Conservation (phyloP, 2,329 filamentous ascomycete species). For the Phaeosphaeriaceae sp. region DNA sequence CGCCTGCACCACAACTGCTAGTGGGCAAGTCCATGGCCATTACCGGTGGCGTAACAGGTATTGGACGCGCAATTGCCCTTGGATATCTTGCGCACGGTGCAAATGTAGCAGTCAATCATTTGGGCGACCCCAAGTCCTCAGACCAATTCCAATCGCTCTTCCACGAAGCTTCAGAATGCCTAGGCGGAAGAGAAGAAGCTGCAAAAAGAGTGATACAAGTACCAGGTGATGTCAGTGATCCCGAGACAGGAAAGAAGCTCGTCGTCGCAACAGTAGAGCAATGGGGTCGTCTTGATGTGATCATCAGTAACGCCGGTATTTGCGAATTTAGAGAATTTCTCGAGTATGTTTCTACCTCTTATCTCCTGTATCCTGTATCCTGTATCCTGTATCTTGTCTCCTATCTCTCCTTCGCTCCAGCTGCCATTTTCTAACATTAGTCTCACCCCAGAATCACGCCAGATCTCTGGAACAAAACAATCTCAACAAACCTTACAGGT, state of each 20-base stretch:
- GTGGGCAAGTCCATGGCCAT: constrained; percentile 80
- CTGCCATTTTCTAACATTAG: background rate
- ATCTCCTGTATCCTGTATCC: too few relatives aligned
- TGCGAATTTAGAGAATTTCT: constrained; percentile 90
- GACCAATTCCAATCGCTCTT: constrained; percentile 58
- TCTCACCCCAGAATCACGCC: constrained; percentile 61
- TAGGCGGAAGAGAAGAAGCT: constrained; percentile 39
- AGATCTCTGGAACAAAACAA: constrained; percentile 72
- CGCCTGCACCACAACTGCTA: constrained; percentile 59
- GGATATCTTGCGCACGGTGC: constrained; percentile 80
- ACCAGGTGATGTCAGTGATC: constrained; percentile 77
- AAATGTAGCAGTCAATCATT: constrained; percentile 80
- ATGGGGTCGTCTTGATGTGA: constrained; percentile 66
- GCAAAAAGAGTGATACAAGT: constrained; percentile 65
- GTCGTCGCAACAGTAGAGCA: constrained; percentile 69
- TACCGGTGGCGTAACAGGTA: constrained; percentile 85
- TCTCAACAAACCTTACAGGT: constrained; percentile 82
- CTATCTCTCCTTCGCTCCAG: too few relatives aligned
- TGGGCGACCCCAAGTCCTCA: constrained; percentile 62
- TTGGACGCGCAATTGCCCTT: constrained; percentile 83
- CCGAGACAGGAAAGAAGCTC: constrained; percentile 72
- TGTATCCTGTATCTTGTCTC: too few relatives aligned
- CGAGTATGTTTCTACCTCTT: constrained; percentile 55
- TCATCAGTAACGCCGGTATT: constrained; percentile 87
- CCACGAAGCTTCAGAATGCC: constrained; percentile 40